A percentile compares a stretch with the other conserved stretches of the same genome.
Conservation (phyloP, 345 rosid species). For the Bruguiera parviflora region DNA sequence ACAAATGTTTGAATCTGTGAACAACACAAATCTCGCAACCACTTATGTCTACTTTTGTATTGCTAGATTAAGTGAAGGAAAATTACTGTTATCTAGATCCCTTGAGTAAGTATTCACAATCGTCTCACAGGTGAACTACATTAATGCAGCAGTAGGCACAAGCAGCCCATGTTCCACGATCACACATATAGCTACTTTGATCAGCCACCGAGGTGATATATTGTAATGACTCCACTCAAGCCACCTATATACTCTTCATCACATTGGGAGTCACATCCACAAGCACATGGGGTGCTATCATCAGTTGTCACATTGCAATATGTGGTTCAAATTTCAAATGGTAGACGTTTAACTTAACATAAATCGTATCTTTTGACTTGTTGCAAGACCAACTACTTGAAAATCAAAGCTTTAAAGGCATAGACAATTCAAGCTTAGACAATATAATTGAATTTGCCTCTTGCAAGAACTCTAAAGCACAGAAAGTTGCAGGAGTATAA, state of each 20-base stretch:
- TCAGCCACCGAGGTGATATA: neutral
- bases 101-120: neutral
- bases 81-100: neutral
- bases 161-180: neutral
- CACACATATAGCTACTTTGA: neutral
- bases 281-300: neutral
- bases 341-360: neutral
- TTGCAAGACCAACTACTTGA: neutral
- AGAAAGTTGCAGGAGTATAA: neutral
- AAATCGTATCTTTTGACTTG: neutral
- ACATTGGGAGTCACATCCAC: neutral
- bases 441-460: neutral
- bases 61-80: neutral
- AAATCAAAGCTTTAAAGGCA: neutral
- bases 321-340: neutral
- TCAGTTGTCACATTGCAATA: neutral
- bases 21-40: neutral
- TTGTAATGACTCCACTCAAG: neutral
- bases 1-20: neutral
- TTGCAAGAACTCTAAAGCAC: neutral
- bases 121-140: neutral
- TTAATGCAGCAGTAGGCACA: neutral
- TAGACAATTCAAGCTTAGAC: neutral
- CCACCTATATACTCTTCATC: neutral
- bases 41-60: neutral